phyloP scores from a whole-genome alignment of 768 basidiomycete species.

The Boletus pseudopeckii region DNA sequence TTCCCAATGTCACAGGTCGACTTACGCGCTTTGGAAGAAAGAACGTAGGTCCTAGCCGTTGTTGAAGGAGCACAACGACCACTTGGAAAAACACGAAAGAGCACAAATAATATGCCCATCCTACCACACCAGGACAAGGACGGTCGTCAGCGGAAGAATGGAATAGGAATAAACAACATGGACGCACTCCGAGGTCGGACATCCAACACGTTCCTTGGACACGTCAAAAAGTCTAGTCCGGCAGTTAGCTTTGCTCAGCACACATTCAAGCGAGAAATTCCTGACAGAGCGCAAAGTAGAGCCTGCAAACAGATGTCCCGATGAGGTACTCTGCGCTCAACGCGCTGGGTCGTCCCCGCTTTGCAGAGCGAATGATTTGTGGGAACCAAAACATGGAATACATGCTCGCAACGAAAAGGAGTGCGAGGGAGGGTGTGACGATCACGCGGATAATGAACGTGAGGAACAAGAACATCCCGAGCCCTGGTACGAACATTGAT shows the following conservation, averaged over 20 bases:
- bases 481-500: constrained; percentile 43
- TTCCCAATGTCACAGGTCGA: not conserved
- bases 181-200: constrained; percentile 67
- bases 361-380: constrained; percentile 76
- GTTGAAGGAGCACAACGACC: constrained; percentile 64
- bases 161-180: not conserved
- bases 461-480: constrained; percentile 63
- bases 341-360: constrained; percentile 67
- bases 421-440: constrained; percentile 59
- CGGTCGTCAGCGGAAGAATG: not conserved
- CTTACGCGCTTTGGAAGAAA: constrained; percentile 72
- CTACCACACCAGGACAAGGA: constrained; percentile 33
- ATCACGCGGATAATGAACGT: constrained; percentile 74
- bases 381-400: constrained; percentile 85
- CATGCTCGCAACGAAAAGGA: constrained; percentile 61
- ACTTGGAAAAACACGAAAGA: constrained; percentile 63
- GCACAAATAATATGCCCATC: constrained; percentile 62
- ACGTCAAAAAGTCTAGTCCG: constrained; percentile 71
- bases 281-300: constrained; percentile 76
- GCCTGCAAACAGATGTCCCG: constrained; percentile 69
- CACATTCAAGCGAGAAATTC: not conserved
- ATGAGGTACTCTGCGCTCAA: constrained; percentile 68
- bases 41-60: constrained; percentile 74
- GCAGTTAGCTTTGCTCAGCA: not conserved
- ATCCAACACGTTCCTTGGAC: constrained; percentile 84